Evolutionary conservation across 225 moss, liverwort and hornwort genomes (phyloP).

Genomic region (Anthoceros angustus): DNA sequence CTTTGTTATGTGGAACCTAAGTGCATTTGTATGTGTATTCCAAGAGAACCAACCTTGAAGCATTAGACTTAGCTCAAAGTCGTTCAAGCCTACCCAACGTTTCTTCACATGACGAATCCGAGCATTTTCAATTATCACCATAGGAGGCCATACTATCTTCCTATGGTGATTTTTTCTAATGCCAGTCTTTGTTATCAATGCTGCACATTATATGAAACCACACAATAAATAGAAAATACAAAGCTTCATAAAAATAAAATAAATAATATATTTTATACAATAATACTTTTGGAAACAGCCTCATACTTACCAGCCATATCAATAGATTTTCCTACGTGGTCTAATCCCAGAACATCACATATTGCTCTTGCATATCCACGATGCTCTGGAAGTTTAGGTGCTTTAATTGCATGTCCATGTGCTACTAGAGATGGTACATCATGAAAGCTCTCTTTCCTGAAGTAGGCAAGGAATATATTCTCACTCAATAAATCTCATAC

Average conservation of each 20-base stretch:
- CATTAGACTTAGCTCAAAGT: neutral
- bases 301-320: neutral
- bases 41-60: neutral
- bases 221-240: neutral
- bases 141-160: neutral
- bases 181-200: slow-evolving; percentile 1
- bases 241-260: neutral
- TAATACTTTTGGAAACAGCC: too few species aligned
- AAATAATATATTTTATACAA: neutral
- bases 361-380: neutral
- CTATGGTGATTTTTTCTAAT: neutral
- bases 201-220: neutral
- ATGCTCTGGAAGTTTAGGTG: neutral
- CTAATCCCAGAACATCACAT: neutral
- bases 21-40: too few species aligned
- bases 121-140: neutral
- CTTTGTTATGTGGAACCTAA: too few species aligned
- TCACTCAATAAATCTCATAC: too few species aligned
- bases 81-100: neutral
- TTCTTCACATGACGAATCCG: neutral
- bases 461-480: neutral
- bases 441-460: neutral
- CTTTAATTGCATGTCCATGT: neutral
- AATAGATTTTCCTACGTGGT: neutral
- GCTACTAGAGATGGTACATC: neutral